Conservation (phyloP, 2,329 filamentous ascomycete species). For the Neoarthrinium moseri region DNA sequence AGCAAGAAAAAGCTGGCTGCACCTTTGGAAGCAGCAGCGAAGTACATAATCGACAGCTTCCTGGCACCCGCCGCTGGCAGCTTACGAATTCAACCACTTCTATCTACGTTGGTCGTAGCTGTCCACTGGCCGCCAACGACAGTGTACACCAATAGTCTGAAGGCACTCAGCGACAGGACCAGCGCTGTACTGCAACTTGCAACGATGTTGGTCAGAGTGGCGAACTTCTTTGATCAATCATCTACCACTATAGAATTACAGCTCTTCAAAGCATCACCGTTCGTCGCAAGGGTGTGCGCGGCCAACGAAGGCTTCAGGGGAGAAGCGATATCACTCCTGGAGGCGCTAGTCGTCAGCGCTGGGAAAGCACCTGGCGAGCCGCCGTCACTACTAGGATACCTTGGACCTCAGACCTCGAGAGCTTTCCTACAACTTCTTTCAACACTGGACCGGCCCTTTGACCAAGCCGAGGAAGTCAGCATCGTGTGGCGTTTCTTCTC, state of each 20-base stretch:
- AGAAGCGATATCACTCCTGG: constrained; percentile 67
- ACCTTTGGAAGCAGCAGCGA: constrained; percentile 69
- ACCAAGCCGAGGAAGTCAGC: constrained; percentile 61
- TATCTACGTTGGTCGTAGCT: constrained; percentile 66
- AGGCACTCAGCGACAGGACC: constrained; percentile 62
- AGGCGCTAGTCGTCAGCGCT: constrained; percentile 70
- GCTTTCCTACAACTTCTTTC: constrained; percentile 80
- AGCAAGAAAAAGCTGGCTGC: constrained; percentile 48
- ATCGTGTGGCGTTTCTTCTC: constrained; percentile 84
- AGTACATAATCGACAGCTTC: constrained; percentile 75
- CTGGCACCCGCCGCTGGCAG: constrained; percentile 68
- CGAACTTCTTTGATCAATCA: constrained; percentile 61
- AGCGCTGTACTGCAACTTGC: constrained; percentile 64
- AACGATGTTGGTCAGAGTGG: constrained; percentile 68
- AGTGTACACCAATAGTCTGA: constrained; percentile 54
- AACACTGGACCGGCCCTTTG: constrained; percentile 73
- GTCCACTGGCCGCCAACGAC: constrained; percentile 61
- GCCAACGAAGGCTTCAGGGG: constrained; percentile 64
- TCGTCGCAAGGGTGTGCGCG: constrained; percentile 75
- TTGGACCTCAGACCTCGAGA: constrained; percentile 79
- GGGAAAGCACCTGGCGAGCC: constrained; percentile 70
- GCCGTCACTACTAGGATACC: constrained; percentile 88
- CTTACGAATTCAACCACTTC: constrained; percentile 73
- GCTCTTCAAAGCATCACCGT: constrained; percentile 76
- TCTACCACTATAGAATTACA: constrained; percentile 71